Evolutionary conservation across 2,329 filamentous ascomycete genomes (phyloP).

Genomic region (Penicillium sp.): DNA sequence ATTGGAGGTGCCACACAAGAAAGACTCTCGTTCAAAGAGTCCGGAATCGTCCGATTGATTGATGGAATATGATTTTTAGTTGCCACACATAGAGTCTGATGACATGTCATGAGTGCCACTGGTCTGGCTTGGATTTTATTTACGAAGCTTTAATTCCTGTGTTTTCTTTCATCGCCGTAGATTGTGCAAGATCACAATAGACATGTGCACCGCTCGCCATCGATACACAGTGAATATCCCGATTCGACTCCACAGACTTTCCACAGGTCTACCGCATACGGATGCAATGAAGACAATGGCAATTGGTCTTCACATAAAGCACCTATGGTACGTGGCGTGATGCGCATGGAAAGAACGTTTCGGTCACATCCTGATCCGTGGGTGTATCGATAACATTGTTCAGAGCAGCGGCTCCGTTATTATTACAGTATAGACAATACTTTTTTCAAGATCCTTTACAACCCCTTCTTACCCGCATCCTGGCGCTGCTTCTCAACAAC

Average conservation of each 20-base stretch:
- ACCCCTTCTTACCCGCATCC: constrained; percentile 40
- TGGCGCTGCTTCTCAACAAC: constrained; percentile 35
- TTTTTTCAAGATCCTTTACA: constrained; percentile 26
- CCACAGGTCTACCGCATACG: no score
- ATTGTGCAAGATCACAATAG: background rate
- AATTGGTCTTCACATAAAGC: no score
- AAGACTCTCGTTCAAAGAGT: background rate
- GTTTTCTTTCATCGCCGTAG: background rate
- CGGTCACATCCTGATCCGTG: background rate
- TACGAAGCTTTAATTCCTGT: background rate
- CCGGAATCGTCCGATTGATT: background rate
- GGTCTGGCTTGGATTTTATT: background rate
- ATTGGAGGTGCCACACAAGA: constrained; percentile 8
- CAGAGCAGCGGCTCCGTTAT: constrained; percentile 1
- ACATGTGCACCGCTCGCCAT: no score
- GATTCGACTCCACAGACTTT: no score
- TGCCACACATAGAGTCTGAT: background rate
- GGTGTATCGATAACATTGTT: constrained; percentile 3
- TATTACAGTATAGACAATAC: constrained; percentile 22
- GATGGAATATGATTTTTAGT: background rate
- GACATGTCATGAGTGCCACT: background rate
- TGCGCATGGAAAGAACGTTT: background rate
- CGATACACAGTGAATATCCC: no score
- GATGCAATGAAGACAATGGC: no score
- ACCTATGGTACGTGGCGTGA: no score